Base-by-base conservation (phyloP, 2,329 filamentous ascomycete genomes). In the Penicillium frequentans region DNA sequence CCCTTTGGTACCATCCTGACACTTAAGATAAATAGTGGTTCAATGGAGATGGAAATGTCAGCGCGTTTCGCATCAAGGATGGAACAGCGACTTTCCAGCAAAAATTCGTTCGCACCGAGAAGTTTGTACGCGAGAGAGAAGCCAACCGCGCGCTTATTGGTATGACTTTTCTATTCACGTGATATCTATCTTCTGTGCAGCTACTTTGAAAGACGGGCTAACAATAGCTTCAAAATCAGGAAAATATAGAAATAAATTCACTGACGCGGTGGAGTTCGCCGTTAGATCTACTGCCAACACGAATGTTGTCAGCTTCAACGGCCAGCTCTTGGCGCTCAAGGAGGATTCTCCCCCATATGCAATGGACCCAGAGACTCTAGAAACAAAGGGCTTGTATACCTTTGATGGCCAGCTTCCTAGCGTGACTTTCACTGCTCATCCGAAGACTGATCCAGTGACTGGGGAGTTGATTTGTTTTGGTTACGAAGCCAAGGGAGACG, bases 301-400 rank as follows among this genome's bases (percentile, higher is more conserved):
- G 1, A 86, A 87, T 55, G 73, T 86, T n/a, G 73, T 82, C 1
- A 84, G 81, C 63, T 86, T 82, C 79, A 73, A 82, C 8, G 83
- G 83, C 0, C 77, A 82, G 5, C 33, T 68, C 1, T 49, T 68
- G 0, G 66, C 66, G 47, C 64, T 86, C 51, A 86, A 86, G 62
- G 79, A 83, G 2, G 77, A 79, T 26, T 77, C 81, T 3, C 83
- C 81, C 2, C 82, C 82, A 0, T 83, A 76, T 59, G 79, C 80
- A 0, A 75, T 81, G 49, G 75, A 84, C 52, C 69, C 72, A 0
- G 70, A 78, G n/a, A 78, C 82, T 0, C 76, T 83, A 33, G 74
- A 75, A 7, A 79, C 82, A 0, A 78, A 83, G 13, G 81, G 81
- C 0, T 66, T 73, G 43, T 77, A 82, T 54, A 81, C 84, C 61